Evolutionary conservation across 2,329 filamentous ascomycete genomes (phyloP).

Genomic region (Drechslerella coelobrocha): DNA sequence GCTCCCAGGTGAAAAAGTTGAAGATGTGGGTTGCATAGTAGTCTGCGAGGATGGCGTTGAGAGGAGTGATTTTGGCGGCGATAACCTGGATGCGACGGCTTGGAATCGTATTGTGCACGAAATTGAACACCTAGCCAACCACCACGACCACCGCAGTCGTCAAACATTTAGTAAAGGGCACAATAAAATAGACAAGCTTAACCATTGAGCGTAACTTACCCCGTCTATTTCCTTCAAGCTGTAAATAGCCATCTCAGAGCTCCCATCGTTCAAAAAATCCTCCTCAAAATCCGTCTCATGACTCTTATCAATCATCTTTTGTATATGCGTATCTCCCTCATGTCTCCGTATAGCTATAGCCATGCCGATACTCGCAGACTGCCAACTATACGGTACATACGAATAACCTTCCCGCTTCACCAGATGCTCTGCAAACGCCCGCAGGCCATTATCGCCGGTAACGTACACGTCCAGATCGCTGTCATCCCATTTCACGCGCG

Average conservation of each 20-base stretch:
- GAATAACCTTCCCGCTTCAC: constrained; percentile 23
- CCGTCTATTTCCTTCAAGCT: constrained; percentile 14
- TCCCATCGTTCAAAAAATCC: no score
- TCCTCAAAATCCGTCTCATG: no score
- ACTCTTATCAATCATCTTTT: not conserved
- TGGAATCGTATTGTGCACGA: constrained; percentile 4
- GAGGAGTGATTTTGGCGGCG: not conserved
- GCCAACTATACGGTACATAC: constrained; percentile 30
- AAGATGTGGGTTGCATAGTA: constrained; percentile 46
- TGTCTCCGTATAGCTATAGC: not conserved
- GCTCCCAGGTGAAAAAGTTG: constrained; percentile 46
- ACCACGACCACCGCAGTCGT: not conserved
- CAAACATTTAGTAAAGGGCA: not conserved
- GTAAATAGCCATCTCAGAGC: constrained; percentile 8
- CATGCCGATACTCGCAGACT: constrained; percentile 3
- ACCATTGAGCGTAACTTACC: constrained; percentile 9
- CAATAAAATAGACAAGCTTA: not conserved
- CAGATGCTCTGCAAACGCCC: constrained; percentile 24
- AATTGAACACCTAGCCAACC: constrained; percentile 32
- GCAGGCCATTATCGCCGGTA: not conserved
- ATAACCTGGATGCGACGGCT: constrained; percentile 39
- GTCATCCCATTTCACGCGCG: constrained; percentile 28
- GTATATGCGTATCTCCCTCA: constrained; percentile 1
- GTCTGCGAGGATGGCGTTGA: constrained; percentile 26
- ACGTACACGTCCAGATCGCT: constrained; percentile 47